phyloP scores from a whole-genome alignment of 1,284 basidiomycete genomes.

The Trametes versicolor region DNA sequence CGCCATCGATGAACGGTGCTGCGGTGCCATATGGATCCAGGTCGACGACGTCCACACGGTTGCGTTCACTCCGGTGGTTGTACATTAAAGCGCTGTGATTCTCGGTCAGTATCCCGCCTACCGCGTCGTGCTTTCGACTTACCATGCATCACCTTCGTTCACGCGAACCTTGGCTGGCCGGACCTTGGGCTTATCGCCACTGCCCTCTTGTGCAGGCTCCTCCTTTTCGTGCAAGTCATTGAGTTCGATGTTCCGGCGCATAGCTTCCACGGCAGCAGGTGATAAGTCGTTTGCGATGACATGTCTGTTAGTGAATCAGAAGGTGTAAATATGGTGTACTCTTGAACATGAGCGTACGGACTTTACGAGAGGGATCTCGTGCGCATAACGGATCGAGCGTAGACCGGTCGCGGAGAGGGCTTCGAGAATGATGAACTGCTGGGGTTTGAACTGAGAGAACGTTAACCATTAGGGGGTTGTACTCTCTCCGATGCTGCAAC shows the following conservation, averaged over 20 bases:
- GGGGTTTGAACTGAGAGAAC: conserved; percentile 46
- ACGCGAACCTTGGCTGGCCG: conserved; percentile 73
- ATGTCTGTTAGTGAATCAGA: conserved; percentile 59
- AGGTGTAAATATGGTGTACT: not conserved
- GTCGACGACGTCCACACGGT: conserved; percentile 93
- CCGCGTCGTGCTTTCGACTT: not conserved
- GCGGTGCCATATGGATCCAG: conserved; percentile 98
- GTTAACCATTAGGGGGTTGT: not conserved
- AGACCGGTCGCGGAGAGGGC: conserved; percentile 96
- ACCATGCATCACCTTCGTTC: conserved; percentile 96
- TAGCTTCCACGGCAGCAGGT: conserved; percentile 84
- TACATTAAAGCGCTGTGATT: conserved; percentile 86
- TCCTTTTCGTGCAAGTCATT: conserved; percentile 75
- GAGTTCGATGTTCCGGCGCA: conserved; percentile 89
- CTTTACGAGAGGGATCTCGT: conserved; percentile 95
- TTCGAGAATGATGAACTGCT: conserved; percentile 89
- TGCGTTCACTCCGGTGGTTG: conserved; percentile 77
- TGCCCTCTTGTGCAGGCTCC: conserved; percentile 28
- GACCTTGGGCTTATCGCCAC: conserved; percentile 35
- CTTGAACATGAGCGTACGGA: conserved; percentile 42
- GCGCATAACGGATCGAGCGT: conserved; percentile 96
- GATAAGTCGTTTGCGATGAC: conserved; percentile 97
- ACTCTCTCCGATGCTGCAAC: not conserved
- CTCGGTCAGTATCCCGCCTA: not conserved
- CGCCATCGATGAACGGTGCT: conserved; percentile 96